These are phyloP conservation scores for Crithidia mellificae DNA, from an alignment of 208 protist species.

Conservation along the genomic window DNA sequence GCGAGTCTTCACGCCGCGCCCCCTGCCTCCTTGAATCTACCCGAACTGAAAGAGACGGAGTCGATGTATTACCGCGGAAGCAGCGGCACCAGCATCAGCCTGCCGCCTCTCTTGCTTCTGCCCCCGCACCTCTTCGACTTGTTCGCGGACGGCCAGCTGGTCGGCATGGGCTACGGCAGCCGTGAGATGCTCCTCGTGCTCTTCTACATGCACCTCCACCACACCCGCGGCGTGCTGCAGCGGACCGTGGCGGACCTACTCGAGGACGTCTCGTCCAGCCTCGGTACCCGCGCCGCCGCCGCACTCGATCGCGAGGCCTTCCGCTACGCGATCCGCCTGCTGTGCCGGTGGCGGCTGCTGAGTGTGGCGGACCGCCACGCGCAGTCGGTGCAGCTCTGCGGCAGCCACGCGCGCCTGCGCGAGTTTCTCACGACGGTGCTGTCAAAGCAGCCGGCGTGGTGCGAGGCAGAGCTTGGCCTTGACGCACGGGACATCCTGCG, in stretches of 20 bases:
- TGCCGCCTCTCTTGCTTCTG: slow-evolving; percentile 25
- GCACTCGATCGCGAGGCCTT: slow-evolving; percentile 66
- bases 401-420: slow-evolving; percentile 48
- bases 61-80: background rate
- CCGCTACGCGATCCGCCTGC: slow-evolving; percentile 44
- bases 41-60: background rate
- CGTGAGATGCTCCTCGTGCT: slow-evolving; percentile 60
- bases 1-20: background rate
- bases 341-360: slow-evolving; percentile 62
- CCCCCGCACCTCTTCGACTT: slow-evolving; percentile 53
- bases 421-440: slow-evolving; percentile 55
- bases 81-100: background rate
- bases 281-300: slow-evolving; percentile 66
- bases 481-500: slow-evolving; percentile 64
- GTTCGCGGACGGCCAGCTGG: slow-evolving; percentile 50
- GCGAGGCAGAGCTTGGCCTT: slow-evolving; percentile 51
- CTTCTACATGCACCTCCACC: slow-evolving; percentile 62
- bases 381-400: slow-evolving; percentile 46
- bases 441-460: slow-evolving; percentile 43
- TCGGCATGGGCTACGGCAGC: slow-evolving; percentile 59
- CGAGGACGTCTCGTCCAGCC: slow-evolving; percentile 72
- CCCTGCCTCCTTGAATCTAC: too few relatives aligned
- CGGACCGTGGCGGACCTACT: slow-evolving; percentile 69
- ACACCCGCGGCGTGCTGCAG: slow-evolving; percentile 40
- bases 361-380: slow-evolving; percentile 26